Evolutionary conservation across 2,329 filamentous ascomycete species (phyloP), one percentile per base, ranked within the genome.

Genomic region (Ceratocystis destructans): DNA sequence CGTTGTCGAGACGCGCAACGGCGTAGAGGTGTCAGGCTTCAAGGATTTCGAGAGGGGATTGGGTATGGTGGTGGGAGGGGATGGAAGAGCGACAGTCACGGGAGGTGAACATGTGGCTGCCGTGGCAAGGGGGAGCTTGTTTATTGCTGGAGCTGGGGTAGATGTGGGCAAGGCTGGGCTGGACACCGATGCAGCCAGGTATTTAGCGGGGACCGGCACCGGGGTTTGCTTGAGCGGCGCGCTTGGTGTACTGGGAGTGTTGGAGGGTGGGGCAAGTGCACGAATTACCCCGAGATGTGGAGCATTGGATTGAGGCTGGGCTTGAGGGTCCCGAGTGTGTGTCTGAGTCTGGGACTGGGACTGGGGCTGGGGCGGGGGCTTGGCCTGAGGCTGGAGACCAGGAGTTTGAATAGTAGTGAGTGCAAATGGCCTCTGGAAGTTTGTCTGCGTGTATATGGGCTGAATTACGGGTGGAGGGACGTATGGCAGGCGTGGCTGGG

Each of bases 181-280:
- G 5, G 48, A 15, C 48, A 17, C 48, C 20, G 48, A 8, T 64
- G 69, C 59, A 67, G 66, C 37, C 65, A 74, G 62, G 71, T 73
- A 77, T 65, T 77, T 77, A 4, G 77, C 75, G 1, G 77, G 77
- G 8, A 79, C 69, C 10, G 77, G 77, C 4, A 79, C 77, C 2
- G 77, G 77, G 1, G 77, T 78, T 66, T 79, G 72, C 69, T 78
- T 79, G 15, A 73, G 70, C 25, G 53, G 28, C 17, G 28, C 33
- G 53, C 25, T 33, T 5, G 25, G 53, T 7, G 53, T 33, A 17
- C 44, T 33, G 55, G 65, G 28, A 31, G 45, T 44, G 61, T 25
- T 20, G 2, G 55, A 28, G 28, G 44, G 22, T 8, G 45, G 15
- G 15, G 64, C 37, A n/a, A 33, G 22, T 31, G 53, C 15, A 33